A percentile compares a stretch with the other conserved stretches of the same genome.
phyloP scores from a whole-genome alignment of 1,284 basidiomycete species.

The Inonotus hispidus region DNA sequence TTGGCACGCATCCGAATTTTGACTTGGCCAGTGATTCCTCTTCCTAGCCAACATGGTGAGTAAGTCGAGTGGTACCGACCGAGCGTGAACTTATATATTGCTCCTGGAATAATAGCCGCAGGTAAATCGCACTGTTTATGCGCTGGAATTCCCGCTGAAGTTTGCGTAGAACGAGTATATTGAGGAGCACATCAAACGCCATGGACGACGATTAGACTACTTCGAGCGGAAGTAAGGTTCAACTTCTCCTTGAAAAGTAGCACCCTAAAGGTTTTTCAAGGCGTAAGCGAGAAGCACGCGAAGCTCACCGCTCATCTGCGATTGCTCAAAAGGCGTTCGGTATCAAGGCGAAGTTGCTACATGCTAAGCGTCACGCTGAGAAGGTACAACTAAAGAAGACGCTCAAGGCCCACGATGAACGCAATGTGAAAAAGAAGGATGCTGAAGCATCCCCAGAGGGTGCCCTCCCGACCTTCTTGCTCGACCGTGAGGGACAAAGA shows the following conservation, averaged over 20 bases:
- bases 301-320: constrained; percentile 83
- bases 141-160: constrained; percentile 2
- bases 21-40: background rate
- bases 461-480: constrained; percentile 89
- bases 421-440: constrained; percentile 94
- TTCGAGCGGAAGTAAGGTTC: constrained; percentile 72
- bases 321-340: constrained; percentile 93
- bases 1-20: background rate
- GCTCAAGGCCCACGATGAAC: constrained; percentile 97
- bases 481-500: constrained; percentile 96
- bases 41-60: constrained; percentile 47
- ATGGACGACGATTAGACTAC: constrained; percentile 82
- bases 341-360: constrained; percentile 95
- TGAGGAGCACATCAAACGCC: constrained; percentile 84
- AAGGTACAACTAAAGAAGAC: constrained; percentile 99
- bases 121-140: constrained; percentile 34
- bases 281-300: constrained; percentile 91
- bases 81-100: constrained; percentile 15
- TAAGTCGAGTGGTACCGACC: constrained; percentile 12
- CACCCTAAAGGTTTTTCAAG: constrained; percentile 36
- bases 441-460: constrained; percentile 77
- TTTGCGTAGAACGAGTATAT: constrained; percentile 78
- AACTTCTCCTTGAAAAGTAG: constrained; percentile 4
- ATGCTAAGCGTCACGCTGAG: constrained; percentile 93
- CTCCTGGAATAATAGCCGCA: constrained; percentile 52